Percentiles rank a stretch among this genome's conserved stretches.
phyloP scores from a whole-genome alignment of 2,329 filamentous ascomycete species.

The Moelleriella libera region DNA sequence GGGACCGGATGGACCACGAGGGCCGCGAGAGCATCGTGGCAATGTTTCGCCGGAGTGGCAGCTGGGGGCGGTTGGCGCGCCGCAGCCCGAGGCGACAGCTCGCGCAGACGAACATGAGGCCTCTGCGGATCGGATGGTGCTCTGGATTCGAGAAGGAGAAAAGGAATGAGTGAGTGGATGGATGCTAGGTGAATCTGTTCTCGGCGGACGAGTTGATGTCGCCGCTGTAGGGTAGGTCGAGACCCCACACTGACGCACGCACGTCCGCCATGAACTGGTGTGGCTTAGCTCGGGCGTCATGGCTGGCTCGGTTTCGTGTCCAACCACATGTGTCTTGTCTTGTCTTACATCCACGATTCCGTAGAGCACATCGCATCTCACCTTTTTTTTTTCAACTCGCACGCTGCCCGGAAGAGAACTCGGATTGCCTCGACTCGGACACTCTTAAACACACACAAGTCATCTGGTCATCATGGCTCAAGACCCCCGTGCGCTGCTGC shows the following conservation, averaged over 20 bases:
- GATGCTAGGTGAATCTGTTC: too few relatives aligned
- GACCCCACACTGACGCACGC: too few relatives aligned
- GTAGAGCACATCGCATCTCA: too few relatives aligned
- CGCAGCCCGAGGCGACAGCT: conserved; percentile 15
- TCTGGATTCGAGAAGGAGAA: too few relatives aligned
- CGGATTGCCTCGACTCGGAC: too few relatives aligned
- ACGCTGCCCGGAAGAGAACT: too few relatives aligned
- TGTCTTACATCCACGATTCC: not conserved
- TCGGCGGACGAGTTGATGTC: too few relatives aligned
- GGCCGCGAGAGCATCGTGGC: conserved; percentile 50
- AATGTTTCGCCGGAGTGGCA: conserved; percentile 4
- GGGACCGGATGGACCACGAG: conserved; percentile 70
- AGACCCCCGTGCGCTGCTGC: conserved; percentile 64
- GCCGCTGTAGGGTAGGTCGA: too few relatives aligned
- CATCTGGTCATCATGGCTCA: conserved; percentile 43
- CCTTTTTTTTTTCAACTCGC: too few relatives aligned
- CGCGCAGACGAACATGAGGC: conserved; percentile 15
- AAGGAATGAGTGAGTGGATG: not conserved
- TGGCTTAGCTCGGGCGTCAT: conserved; percentile 1
- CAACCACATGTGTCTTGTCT: not conserved
- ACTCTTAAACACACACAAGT: too few relatives aligned
- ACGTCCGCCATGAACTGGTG: not conserved
- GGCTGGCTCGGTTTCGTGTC: not conserved
- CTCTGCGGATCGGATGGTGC: not conserved
- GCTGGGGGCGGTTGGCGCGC: conserved; percentile 3